Evolutionary conservation across 306 rosid genomes (phyloP).

Genomic region (Arachis hypogaea): DNA sequence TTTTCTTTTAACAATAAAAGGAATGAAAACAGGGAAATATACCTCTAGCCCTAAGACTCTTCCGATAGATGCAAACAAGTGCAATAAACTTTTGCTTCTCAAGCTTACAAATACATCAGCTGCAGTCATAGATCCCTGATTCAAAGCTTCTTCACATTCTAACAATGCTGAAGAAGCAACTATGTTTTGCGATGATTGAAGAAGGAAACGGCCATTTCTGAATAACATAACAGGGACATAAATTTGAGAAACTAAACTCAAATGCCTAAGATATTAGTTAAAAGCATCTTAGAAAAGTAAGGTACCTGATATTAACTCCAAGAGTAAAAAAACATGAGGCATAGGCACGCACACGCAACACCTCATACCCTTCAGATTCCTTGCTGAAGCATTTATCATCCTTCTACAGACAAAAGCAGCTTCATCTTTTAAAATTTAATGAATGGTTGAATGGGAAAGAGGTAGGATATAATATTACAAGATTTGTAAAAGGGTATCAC

Average conservation of each 20-base stretch:
- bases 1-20: slow-evolving; percentile 1
- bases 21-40: slow-evolving; percentile 34
- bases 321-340: slow-evolving; percentile 86
- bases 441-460: slow-evolving; percentile 30
- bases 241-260: slow-evolving; percentile 32
- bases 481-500: slow-evolving; percentile 6
- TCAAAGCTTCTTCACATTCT: slow-evolving; percentile 94
- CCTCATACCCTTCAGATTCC: slow-evolving; percentile 81
- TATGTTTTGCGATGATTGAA: slow-evolving; percentile 76
- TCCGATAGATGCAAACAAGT: slow-evolving; percentile 88
- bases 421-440: slow-evolving; percentile 23
- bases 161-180: slow-evolving; percentile 59
- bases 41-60: slow-evolving; percentile 95
- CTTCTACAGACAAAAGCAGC: slow-evolving; percentile 57
- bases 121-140: slow-evolving; percentile 88
- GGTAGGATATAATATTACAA: slow-evolving; percentile 10
- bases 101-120: slow-evolving; percentile 83
- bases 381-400: slow-evolving; percentile 50
- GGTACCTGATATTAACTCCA: slow-evolving; percentile 89
- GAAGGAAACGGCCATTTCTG: slow-evolving; percentile 95
- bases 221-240: slow-evolving; percentile 36
- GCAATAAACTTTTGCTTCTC: slow-evolving; percentile 93
- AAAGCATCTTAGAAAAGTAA: slow-evolving; percentile 13
- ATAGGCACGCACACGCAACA: slow-evolving; percentile 83
- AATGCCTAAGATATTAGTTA: slow-evolving; percentile 16